phyloP scores from a whole-genome alignment of 2,329 filamentous ascomycete genomes.

The Arthrocladium fulminans region DNA sequence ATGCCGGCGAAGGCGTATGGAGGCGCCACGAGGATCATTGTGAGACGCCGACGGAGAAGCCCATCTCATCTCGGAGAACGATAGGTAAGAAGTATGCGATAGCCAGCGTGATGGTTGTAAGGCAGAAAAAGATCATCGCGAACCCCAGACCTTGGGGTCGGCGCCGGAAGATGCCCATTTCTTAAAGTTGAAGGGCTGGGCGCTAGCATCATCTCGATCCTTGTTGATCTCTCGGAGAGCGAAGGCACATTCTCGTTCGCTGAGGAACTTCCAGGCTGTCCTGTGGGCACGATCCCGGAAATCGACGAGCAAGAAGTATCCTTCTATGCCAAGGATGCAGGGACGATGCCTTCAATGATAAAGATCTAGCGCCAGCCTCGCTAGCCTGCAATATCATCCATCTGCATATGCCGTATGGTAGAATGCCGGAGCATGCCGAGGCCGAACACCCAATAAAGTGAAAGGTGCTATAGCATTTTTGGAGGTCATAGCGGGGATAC shows the following conservation, averaged over 20 bases:
- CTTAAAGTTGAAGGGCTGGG: conserved; percentile 39
- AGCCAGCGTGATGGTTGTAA: conserved; percentile 66
- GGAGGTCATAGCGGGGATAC: conserved; percentile 26
- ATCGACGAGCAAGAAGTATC: conserved; percentile 30
- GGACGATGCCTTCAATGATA: conserved; percentile 37
- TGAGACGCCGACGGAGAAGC: conserved; percentile 53
- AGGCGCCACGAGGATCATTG: conserved; percentile 66
- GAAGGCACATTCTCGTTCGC: conserved; percentile 15
- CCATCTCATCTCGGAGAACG: conserved; percentile 55
- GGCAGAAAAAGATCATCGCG: conserved; percentile 43
- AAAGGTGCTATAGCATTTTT: conserved; percentile 36
- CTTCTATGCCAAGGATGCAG: conserved; percentile 18
- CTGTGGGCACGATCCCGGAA: conserved; percentile 26
- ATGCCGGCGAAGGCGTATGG: conserved; percentile 56
- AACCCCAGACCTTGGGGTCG: conserved; percentile 50
- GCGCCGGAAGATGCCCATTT: conserved; percentile 41
- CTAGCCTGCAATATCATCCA: conserved; percentile 34
- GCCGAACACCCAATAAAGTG: conserved; percentile 42
- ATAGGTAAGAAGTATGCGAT: conserved; percentile 73
- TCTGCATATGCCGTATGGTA: conserved; percentile 35
- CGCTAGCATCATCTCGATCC: conserved; percentile 46
- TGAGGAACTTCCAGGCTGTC: conserved; percentile 24
- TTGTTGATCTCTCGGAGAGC: conserved; percentile 41
- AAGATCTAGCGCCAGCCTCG: conserved; percentile 55
- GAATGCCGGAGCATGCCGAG: conserved; percentile 41